Conservation (phyloP, 257 asterid genomes). For the Lantana camara region DNA sequence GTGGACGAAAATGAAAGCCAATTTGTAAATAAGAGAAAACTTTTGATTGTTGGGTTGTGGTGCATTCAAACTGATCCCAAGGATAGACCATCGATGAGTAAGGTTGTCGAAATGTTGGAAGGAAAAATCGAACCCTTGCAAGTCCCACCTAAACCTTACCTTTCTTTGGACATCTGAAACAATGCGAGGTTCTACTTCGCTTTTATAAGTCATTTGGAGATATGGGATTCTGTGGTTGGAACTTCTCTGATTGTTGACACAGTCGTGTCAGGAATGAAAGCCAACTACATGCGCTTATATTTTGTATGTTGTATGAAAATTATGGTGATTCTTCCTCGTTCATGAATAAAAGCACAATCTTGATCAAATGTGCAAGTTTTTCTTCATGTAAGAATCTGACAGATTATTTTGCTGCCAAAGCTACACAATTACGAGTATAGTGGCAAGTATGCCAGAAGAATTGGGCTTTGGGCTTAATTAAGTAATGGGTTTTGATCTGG, state of each 20-base stretch:
- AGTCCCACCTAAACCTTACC: conserved; percentile 36
- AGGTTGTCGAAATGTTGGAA: conserved; percentile 45
- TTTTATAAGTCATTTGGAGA: too few species aligned
- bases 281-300: too few species aligned
- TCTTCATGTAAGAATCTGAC: conserved; percentile 28
- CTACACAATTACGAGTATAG: too few species aligned
- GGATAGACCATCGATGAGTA: conserved; percentile 32
- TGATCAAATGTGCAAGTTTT: too few species aligned
- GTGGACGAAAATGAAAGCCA: conserved; percentile 25
- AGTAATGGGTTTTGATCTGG: not conserved
- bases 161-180: conserved; percentile 13
- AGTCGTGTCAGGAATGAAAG: too few species aligned
- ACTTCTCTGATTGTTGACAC: too few species aligned
- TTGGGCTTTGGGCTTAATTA: not conserved
- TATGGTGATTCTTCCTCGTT: too few species aligned
- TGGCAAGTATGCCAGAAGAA: too few species aligned
- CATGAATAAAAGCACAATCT: too few species aligned
- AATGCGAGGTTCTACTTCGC: not conserved
- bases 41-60: conserved; percentile 36
- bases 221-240: too few species aligned
- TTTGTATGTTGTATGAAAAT: too few species aligned
- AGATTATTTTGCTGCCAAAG: too few species aligned
- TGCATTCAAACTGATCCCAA: conserved; percentile 39
- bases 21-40: conserved; percentile 23
- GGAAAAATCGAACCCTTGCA: conserved; percentile 20